Evolutionary conservation across 2,329 filamentous ascomycete species (phyloP).

Genomic region (Curvularia sp.): DNA sequence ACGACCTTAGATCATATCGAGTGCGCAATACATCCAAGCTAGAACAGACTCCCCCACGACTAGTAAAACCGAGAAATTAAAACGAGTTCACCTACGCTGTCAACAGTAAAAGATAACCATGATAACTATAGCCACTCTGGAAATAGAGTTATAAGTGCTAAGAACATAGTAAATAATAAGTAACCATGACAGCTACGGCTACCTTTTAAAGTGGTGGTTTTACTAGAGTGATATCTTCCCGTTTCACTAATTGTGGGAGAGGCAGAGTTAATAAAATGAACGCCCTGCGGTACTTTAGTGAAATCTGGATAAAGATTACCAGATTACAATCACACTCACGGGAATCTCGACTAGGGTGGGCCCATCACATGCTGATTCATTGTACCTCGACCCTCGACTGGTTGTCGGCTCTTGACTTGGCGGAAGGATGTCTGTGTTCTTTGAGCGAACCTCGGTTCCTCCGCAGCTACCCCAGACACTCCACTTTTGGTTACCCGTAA

Average conservation of each 20-base stretch:
- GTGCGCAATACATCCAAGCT: background rate
- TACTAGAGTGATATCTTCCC: too few relatives aligned
- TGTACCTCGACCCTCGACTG: background rate
- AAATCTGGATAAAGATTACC: background rate
- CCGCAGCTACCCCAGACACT: constrained; percentile 16
- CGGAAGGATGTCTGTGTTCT: constrained; percentile 6
- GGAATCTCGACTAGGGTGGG: background rate
- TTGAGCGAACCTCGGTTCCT: constrained; percentile 10
- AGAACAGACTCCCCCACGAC: background rate
- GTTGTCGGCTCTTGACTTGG: constrained; percentile 8
- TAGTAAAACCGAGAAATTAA: too few relatives aligned
- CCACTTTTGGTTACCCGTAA: constrained; percentile 6
- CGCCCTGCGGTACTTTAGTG: background rate
- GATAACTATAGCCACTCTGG: too few relatives aligned
- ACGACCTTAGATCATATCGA: background rate
- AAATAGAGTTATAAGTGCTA: too few relatives aligned
- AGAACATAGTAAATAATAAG: too few relatives aligned
- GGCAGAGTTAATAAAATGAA: background rate
- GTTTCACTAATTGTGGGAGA: too few relatives aligned
- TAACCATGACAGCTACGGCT: too few relatives aligned
- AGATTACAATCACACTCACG: background rate
- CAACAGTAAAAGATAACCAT: too few relatives aligned
- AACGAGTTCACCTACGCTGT: too few relatives aligned
- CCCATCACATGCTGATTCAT: background rate
- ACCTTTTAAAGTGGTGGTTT: too few relatives aligned